Evolutionary conservation across 768 basidiomycete genomes (phyloP).

Genomic region (Gyrodon lividus): DNA sequence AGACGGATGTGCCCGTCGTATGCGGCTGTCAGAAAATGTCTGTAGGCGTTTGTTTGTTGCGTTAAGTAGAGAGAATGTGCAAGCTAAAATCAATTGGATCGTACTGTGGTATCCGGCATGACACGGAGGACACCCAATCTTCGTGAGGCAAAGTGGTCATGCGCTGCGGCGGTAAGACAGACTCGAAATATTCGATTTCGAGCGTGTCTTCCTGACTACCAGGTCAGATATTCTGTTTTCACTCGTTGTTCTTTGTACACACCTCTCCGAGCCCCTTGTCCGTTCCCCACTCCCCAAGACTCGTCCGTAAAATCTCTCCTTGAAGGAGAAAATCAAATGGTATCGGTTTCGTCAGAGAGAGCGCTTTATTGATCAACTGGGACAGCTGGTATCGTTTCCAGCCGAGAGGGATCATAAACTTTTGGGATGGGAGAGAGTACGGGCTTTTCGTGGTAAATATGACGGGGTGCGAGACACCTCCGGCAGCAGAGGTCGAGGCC

Average conservation of each 20-base stretch:
- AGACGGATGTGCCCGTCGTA: constrained; percentile 78
- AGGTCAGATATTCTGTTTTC: constrained; percentile 10
- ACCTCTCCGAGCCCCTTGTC: constrained; percentile 75
- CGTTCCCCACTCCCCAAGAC: constrained; percentile 71
- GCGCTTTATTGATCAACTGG: constrained; percentile 93
- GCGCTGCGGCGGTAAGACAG: constrained; percentile 81
- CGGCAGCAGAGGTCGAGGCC: too few relatives aligned
- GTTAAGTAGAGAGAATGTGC: neutral
- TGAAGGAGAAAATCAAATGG: constrained; percentile 92
- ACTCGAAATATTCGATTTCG: constrained; percentile 90
- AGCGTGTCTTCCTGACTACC: constrained; percentile 76
- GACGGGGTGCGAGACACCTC: constrained; percentile 38
- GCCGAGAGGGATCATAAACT: constrained; percentile 86
- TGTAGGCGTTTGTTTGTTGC: constrained; percentile 30
- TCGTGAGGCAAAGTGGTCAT: constrained; percentile 80
- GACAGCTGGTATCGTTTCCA: constrained; percentile 98
- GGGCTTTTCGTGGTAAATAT: constrained; percentile 71
- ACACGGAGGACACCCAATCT: constrained; percentile 90
- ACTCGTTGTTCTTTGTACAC: neutral
- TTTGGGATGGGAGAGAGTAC: constrained; percentile 80
- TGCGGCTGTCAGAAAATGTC: constrained; percentile 72
- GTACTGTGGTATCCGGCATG: constrained; percentile 44
- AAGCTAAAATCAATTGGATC: neutral
- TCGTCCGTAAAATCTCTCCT: constrained; percentile 75
- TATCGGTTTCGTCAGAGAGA: constrained; percentile 67